Evolutionary conservation across 805 yeast species (phyloP).

Genomic region (Blastobotrys robertii): DNA sequence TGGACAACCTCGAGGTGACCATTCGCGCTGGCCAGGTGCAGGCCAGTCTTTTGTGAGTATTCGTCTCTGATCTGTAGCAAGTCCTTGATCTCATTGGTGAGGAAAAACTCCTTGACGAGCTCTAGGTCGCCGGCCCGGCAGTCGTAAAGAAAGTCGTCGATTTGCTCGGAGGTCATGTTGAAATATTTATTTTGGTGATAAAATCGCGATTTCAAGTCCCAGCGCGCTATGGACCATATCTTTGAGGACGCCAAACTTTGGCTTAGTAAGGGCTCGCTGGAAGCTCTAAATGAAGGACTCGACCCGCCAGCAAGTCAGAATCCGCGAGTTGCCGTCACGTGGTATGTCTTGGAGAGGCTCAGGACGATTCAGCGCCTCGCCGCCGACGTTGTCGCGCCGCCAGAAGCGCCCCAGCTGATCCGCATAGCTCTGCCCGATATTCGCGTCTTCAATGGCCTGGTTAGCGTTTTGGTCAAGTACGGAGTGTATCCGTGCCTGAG

Average conservation of each 20-base stretch:
- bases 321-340: conserved; percentile 1
- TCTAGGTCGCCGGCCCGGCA: conserved; percentile 86
- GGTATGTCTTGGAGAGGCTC: conserved; percentile 1
- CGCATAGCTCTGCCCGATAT: conserved; percentile 78
- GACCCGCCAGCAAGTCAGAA: background rate
- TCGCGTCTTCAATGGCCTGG: conserved; percentile 55
- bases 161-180: conserved; percentile 50
- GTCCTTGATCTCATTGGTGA: conserved; percentile 20
- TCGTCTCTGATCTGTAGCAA: conserved; percentile 49
- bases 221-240: conserved; percentile 8
- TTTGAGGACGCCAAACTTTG: conserved; percentile 10
- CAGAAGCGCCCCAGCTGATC: conserved; percentile 16
- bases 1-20: conserved; percentile 68
- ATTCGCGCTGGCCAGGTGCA: conserved; percentile 95
- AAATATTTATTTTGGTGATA: background rate
- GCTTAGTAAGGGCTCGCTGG: conserved; percentile 7
- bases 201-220: background rate
- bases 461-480: conserved; percentile 55
- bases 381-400: background rate
- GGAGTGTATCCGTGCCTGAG: conserved; percentile 63
- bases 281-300: background rate
- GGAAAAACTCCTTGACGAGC: conserved; percentile 58
- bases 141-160: conserved; percentile 70
- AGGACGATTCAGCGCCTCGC: conserved; percentile 5
- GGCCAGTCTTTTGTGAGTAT: conserved; percentile 56